Conservation (phyloP, 305 asterid species). For the Fraxinus sp. region DNA sequence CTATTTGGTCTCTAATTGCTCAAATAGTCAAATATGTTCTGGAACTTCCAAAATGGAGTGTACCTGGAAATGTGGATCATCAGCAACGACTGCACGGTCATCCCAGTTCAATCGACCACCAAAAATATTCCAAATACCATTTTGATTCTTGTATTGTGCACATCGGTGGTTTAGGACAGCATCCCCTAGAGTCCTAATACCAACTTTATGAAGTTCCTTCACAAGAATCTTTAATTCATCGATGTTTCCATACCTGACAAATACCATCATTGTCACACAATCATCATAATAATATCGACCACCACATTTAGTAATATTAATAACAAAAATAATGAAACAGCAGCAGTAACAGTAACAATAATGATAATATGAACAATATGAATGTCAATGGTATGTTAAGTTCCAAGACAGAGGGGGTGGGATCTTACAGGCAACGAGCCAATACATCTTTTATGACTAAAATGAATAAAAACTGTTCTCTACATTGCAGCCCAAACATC, state of each 20-base stretch:
- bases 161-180: slow-evolving; percentile 92
- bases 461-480: neutral
- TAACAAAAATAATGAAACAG: neutral
- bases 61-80: slow-evolving; percentile 99
- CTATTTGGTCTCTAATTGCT: neutral
- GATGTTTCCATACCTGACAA: slow-evolving; percentile 67
- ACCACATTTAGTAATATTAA: neutral
- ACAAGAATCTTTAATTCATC: slow-evolving; percentile 75
- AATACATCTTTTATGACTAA: neutral
- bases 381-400: neutral
- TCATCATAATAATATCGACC: slow-evolving; percentile 18
- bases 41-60: slow-evolving; percentile 11
- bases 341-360: neutral
- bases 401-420: neutral
- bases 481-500: slow-evolving; percentile 17
- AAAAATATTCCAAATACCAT: slow-evolving; percentile 90
- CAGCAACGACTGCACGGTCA: slow-evolving; percentile 89
- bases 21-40: neutral
- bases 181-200: slow-evolving; percentile 82
- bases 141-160: slow-evolving; percentile 66
- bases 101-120: slow-evolving; percentile 98
- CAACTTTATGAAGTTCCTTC: slow-evolving; percentile 66
- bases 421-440: neutral
- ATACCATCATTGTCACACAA: neutral
- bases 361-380: neutral